Evolutionary conservation across 2,329 filamentous ascomycete species (phyloP).

Genomic region (Neonectria neomacrospora): DNA sequence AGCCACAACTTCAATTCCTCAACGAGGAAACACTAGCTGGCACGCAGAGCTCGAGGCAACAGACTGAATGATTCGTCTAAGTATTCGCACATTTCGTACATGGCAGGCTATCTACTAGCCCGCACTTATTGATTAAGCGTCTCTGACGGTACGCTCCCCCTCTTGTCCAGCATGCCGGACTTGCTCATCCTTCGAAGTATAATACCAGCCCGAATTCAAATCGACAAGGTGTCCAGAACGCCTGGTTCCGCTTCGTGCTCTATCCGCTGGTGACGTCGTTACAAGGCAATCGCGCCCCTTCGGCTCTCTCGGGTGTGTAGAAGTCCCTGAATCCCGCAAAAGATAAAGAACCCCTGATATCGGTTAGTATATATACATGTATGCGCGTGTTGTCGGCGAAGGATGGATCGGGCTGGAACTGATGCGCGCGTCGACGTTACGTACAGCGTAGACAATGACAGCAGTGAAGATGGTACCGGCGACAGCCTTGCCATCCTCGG

Average conservation of each 20-base stretch:
- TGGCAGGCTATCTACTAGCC: slow-evolving; percentile 20
- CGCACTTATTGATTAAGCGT: slow-evolving; percentile 32
- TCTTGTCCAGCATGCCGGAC: slow-evolving; percentile 17
- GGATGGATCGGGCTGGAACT: neutral
- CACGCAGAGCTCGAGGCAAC: slow-evolving; percentile 13
- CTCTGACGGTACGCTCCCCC: slow-evolving; percentile 15
- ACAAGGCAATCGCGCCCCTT: slow-evolving; percentile 84
- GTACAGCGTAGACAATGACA: slow-evolving; percentile 88
- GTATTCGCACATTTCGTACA: slow-evolving; percentile 40
- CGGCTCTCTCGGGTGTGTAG: slow-evolving; percentile 86
- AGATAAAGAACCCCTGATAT: slow-evolving; percentile 84
- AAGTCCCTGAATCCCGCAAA: slow-evolving; percentile 89
- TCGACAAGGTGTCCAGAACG: slow-evolving; percentile 43
- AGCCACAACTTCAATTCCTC: neutral
- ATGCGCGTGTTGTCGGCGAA: neutral
- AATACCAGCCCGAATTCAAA: slow-evolving; percentile 43
- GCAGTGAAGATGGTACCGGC: slow-evolving; percentile 88
- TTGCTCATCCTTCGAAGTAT: slow-evolving; percentile 38
- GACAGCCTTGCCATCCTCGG: slow-evolving; percentile 79
- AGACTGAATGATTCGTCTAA: slow-evolving; percentile 37
- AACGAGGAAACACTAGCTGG: neutral
- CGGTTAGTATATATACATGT: slow-evolving; percentile 15
- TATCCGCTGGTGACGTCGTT: slow-evolving; percentile 41
- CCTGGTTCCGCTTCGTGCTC: slow-evolving; percentile 42
- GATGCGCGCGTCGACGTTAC: slow-evolving; percentile 50